Evolutionary conservation across 2,329 filamentous ascomycete species (phyloP).

Genomic region (Davidsoniella australis): DNA sequence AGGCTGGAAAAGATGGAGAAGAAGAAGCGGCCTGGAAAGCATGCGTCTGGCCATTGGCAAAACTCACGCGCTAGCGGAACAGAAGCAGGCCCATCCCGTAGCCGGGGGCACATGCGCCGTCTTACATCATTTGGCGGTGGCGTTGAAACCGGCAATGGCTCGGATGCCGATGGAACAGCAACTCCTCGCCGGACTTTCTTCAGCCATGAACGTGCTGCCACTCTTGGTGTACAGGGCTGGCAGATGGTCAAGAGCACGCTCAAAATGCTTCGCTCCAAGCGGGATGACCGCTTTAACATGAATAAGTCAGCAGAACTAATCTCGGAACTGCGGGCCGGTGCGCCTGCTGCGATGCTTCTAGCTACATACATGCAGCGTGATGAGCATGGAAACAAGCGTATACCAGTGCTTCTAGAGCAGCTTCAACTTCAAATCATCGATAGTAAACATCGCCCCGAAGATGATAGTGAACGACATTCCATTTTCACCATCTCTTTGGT

Average conservation of each 20-base stretch:
- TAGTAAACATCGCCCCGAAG: slow-evolving; percentile 50
- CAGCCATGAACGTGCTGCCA: slow-evolving; percentile 49
- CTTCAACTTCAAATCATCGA: slow-evolving; percentile 77
- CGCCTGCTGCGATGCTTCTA: slow-evolving; percentile 81
- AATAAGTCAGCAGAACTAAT: slow-evolving; percentile 92
- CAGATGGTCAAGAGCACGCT: slow-evolving; percentile 80
- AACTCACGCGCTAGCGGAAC: slow-evolving; percentile 13
- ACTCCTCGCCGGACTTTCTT: slow-evolving; percentile 39
- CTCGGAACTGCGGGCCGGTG: slow-evolving; percentile 82
- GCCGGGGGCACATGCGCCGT: slow-evolving; percentile 42
- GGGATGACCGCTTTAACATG: slow-evolving; percentile 78
- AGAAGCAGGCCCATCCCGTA: slow-evolving; percentile 6
- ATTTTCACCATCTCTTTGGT: slow-evolving; percentile 86
- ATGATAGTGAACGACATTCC: slow-evolving; percentile 52
- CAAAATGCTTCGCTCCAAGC: slow-evolving; percentile 62
- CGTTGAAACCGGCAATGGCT: slow-evolving; percentile 26
- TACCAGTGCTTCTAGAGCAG: slow-evolving; percentile 88
- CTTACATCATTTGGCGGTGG: slow-evolving; percentile 48
- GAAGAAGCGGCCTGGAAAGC: slow-evolving; percentile 8
- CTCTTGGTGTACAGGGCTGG: slow-evolving; percentile 72
- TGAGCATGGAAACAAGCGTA: slow-evolving; percentile 85
- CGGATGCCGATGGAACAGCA: slow-evolving; percentile 40
- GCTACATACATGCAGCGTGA: slow-evolving; percentile 97
- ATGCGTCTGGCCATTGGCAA: slow-evolving; percentile 5
- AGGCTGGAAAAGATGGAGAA: slow-evolving; percentile 30